Conservation (phyloP, 257 asterid species). For the Sherardia arvensis region DNA sequence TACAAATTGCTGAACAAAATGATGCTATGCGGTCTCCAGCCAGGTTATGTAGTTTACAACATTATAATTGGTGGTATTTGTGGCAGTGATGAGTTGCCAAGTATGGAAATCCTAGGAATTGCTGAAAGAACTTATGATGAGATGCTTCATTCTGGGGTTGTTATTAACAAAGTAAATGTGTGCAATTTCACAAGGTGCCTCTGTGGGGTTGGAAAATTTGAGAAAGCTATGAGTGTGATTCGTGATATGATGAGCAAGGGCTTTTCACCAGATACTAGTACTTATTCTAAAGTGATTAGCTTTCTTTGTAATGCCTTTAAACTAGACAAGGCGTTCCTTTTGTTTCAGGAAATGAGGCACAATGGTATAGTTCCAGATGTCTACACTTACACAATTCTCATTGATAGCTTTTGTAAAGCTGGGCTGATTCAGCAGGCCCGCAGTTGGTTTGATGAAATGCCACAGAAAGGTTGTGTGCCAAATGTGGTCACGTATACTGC, state of each 20-base stretch:
- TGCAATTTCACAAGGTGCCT: slow-evolving; percentile 68
- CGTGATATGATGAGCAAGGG: slow-evolving; percentile 77
- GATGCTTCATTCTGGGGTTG: slow-evolving; percentile 55
- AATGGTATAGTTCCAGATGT: slow-evolving; percentile 66
- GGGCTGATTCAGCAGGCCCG: slow-evolving; percentile 87
- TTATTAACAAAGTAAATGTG: slow-evolving; percentile 67
- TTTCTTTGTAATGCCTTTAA: slow-evolving; percentile 67
- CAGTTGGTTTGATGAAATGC: slow-evolving; percentile 79
- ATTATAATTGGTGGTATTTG: slow-evolving; percentile 82
- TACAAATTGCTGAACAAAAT: slow-evolving; percentile 79
- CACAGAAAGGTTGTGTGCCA: slow-evolving; percentile 60
- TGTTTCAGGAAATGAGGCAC: slow-evolving; percentile 71
- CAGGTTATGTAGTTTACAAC: slow-evolving; percentile 83
- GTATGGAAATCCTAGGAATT: slow-evolving; percentile 43
- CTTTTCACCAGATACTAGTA: slow-evolving; percentile 70
- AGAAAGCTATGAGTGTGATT: slow-evolving; percentile 57
- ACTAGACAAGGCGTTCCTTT: slow-evolving; percentile 67
- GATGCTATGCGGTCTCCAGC: slow-evolving; percentile 61
- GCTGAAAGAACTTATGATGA: slow-evolving; percentile 76
- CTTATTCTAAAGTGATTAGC: slow-evolving; percentile 73
- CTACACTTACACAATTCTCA: slow-evolving; percentile 77
- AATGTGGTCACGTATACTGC: slow-evolving; percentile 86
- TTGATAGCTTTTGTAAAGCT: slow-evolving; percentile 83
- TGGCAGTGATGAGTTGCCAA: slow-evolving; percentile 58
- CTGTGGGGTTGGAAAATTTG: slow-evolving; percentile 60